Percentiles rank a stretch among this genome's conserved stretches.
phyloP scores from a whole-genome alignment of 2,329 filamentous ascomycete species.

The Colletotrichum paranaense region DNA sequence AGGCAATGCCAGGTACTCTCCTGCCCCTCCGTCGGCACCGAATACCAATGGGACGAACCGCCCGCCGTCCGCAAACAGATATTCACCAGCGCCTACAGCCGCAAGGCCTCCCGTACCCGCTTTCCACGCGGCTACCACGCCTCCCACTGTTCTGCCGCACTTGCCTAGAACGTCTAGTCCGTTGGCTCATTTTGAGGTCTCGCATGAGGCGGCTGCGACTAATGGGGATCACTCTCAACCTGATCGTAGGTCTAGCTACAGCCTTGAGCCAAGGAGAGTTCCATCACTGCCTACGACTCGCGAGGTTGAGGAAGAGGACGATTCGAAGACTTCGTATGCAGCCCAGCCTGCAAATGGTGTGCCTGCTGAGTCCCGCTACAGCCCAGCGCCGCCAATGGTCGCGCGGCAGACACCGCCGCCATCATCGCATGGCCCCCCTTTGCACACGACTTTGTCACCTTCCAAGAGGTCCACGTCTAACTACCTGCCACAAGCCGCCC shows the following conservation, averaged over 20 bases:
- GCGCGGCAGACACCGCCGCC: slow-evolving; percentile 63
- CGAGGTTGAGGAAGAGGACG: slow-evolving; percentile 71
- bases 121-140: slow-evolving; percentile 48
- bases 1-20: slow-evolving; percentile 69
- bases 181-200: slow-evolving; percentile 70
- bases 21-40: slow-evolving; percentile 58
- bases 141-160: slow-evolving; percentile 62
- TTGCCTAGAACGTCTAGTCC: slow-evolving; percentile 75
- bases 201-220: slow-evolving; percentile 42
- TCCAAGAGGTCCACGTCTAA: slow-evolving; percentile 64
- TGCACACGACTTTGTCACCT: slow-evolving; percentile 62
- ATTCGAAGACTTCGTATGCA: slow-evolving; percentile 35
- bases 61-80: slow-evolving; percentile 58
- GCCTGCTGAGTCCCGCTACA: slow-evolving; percentile 50
- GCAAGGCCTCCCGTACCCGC: slow-evolving; percentile 56
- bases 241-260: slow-evolving; percentile 63
- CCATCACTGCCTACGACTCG: slow-evolving; percentile 70
- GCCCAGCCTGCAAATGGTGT: slow-evolving; percentile 33
- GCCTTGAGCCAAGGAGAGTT: slow-evolving; percentile 66
- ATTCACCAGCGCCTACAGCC: slow-evolving; percentile 60
- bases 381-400: slow-evolving; percentile 46
- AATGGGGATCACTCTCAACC: slow-evolving; percentile 54
- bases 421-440: slow-evolving; percentile 46
- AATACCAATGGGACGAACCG: slow-evolving; percentile 53
- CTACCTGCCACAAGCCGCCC: slow-evolving; percentile 57